Evolutionary conservation across 192 early-diverging fungal species (phyloP).

Genomic region (Coemansia sp.): DNA sequence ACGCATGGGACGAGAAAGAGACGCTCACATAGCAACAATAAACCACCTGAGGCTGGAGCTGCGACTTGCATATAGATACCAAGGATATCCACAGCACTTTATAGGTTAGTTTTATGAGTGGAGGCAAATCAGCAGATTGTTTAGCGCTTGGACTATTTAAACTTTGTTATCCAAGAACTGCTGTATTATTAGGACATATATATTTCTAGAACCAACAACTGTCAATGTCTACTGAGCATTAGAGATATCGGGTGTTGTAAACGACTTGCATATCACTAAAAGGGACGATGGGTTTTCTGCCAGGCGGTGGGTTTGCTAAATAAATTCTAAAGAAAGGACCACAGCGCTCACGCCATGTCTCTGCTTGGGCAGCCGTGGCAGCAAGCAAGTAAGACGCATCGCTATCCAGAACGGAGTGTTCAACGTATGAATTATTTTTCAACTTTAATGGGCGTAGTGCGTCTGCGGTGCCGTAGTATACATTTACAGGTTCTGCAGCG

Average conservation of each 20-base stretch:
- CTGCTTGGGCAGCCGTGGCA: not conserved
- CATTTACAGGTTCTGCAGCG: not conserved
- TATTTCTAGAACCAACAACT: no score
- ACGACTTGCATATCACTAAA: not conserved
- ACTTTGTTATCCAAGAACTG: not conserved
- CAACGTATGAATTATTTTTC: not conserved
- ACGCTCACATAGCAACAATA: not conserved
- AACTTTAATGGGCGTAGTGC: not conserved
- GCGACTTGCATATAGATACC: conserved; percentile 4
- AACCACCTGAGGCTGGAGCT: conserved; percentile 7
- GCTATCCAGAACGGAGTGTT: not conserved
- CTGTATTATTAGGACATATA: no score
- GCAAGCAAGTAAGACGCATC: not conserved
- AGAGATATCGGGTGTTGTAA: not conserved
- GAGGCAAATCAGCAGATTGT: not conserved
- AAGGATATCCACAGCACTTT: not conserved
- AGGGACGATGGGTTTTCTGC: not conserved
- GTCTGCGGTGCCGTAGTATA: not conserved
- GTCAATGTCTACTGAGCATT: not conserved
- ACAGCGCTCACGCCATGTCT: not conserved
- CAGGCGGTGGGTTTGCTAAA: not conserved
- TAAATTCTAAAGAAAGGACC: not conserved
- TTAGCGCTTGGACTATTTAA: not conserved
- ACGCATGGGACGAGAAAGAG: conserved; percentile 7
- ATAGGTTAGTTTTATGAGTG: not conserved